Evolutionary conservation across 2,329 filamentous ascomycete genomes (phyloP), one percentile per base, ranked within the genome.

Genomic region (Nigrospora sphaerica): DNA sequence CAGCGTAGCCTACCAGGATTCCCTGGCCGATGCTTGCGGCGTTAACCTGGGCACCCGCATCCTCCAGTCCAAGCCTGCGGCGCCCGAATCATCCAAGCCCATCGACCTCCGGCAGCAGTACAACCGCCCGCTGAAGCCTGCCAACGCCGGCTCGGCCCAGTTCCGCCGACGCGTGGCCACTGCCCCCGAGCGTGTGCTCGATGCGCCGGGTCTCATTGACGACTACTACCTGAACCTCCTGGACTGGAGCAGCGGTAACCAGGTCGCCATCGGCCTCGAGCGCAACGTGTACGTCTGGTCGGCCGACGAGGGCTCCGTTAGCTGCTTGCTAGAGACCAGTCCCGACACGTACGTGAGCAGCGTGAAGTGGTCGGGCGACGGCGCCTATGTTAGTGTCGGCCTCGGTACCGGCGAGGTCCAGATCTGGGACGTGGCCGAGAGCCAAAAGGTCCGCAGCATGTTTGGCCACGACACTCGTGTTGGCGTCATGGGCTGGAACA

Each of bases 151-250:
- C 59, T 85, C 88, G 42, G 88, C 91, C 32, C 90, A 96, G 67
- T 90, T 90, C 69, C 85, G 91, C 54, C 87, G 93, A 52, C 88
- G 92, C 58, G 89, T 98, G 49, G 86, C 93, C 45, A 96, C 93
- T 9, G 90, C 92, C 12, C 93, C 93, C 12, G 93, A 98, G 70
- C 88, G 93, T 54, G 93, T 98, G 13, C 81, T 98, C 23, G 93
- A 98, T 68, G 93, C 93, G 5, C 93, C 93, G 6, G 93, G 92
- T 46, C 81, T 98, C 45, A 86, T 97, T 51, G 93, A 98, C 61
- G 93, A 98, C 72, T 98, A 97, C 78, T 98, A 98, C 68, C 86
- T 98, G 58, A 98, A 98, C 75, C 78, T 98, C 35, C 82, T 98
- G 23, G 93, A 98, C 73, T 98, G 93, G 93, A 95, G 91, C 63